These are phyloP conservation scores for Podila clonocystis DNA, from an alignment of 192 early-diverging fungal species.

Conservation along the genomic window DNA sequence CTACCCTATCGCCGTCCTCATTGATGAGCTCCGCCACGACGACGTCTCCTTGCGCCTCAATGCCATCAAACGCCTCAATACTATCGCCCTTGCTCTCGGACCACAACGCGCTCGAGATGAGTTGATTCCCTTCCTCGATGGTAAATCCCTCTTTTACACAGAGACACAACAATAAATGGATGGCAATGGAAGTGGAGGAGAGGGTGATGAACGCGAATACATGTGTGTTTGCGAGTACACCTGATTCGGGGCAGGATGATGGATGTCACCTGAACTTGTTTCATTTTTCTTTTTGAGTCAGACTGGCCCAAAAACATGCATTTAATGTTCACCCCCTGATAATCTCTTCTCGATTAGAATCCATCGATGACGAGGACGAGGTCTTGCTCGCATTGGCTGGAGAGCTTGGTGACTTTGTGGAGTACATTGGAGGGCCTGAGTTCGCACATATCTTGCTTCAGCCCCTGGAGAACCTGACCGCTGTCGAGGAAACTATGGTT, in stretches of 20 bases:
- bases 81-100: constrained; percentile 94
- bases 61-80: constrained; percentile 81
- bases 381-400: constrained; percentile 94
- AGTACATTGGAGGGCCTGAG: constrained; percentile 92
- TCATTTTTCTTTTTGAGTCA: too few relatives aligned
- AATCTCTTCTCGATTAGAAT: constrained; percentile 68
- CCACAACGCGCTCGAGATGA: constrained; percentile 94
- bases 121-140: constrained; percentile 98
- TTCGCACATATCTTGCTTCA: constrained; percentile 87
- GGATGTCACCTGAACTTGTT: too few relatives aligned
- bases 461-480: constrained; percentile 95
- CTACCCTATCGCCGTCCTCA: constrained; percentile 89
- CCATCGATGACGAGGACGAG: constrained; percentile 99
- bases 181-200: too few relatives aligned
- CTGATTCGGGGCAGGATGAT: too few relatives aligned
- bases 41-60: constrained; percentile 86
- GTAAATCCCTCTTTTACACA: constrained; percentile 54
- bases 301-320: too few relatives aligned
- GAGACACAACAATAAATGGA: background rate
- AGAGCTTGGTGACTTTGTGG: constrained; percentile 93
- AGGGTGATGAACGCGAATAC: background rate
- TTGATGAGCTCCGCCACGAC: constrained; percentile 95
- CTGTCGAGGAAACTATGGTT: constrained; percentile 98
- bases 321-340: too few relatives aligned
- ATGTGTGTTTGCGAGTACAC: too few relatives aligned